A percentile compares a stretch with the other conserved stretches of the same genome.
These are phyloP conservation scores for Neurospora tetraspora DNA, from an alignment of 495 filamentous ascomycete genomes.

Conservation along the genomic window DNA sequence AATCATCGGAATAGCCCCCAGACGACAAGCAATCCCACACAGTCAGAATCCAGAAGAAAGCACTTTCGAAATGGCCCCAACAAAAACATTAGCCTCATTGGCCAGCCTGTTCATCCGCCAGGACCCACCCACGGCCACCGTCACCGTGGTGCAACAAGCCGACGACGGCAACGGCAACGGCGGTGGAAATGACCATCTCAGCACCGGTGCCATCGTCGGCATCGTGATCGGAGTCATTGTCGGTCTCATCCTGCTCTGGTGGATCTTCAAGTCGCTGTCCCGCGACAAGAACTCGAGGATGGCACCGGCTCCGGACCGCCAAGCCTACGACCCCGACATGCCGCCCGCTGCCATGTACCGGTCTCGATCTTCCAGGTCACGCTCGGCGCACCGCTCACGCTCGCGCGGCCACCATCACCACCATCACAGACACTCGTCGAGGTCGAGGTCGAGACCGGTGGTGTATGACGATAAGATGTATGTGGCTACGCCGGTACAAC, in stretches of 20 bases:
- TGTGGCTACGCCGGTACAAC: background rate
- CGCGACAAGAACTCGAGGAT: background rate
- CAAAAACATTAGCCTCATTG: slow-evolving; percentile 9
- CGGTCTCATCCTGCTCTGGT: slow-evolving; percentile 16
- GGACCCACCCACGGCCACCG: slow-evolving; percentile 3
- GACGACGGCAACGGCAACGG: background rate
- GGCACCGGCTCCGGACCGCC: slow-evolving; percentile 9
- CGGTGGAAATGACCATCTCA: slow-evolving; percentile 5
- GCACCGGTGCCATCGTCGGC: slow-evolving; percentile 17
- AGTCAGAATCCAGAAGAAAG: background rate
- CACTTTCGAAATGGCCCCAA: slow-evolving; percentile 12
- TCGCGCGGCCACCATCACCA: background rate
- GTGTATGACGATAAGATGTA: background rate
- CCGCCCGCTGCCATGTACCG: background rate
- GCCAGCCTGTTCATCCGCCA: slow-evolving; percentile 7
- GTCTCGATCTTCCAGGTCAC: slow-evolving; percentile 1
- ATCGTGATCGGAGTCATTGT: slow-evolving; percentile 22
- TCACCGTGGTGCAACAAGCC: slow-evolving; percentile 3
- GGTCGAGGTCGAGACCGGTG: background rate
- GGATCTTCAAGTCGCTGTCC: slow-evolving; percentile 8
- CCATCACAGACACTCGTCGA: background rate
- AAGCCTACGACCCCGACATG: slow-evolving; percentile 20
- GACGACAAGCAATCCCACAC: background rate
- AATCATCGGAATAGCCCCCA: background rate
- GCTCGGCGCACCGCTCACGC: background rate